phyloP scores from a whole-genome alignment of 1,139 yeast species.

The Hemisphaericaspora lyxosophila region DNA sequence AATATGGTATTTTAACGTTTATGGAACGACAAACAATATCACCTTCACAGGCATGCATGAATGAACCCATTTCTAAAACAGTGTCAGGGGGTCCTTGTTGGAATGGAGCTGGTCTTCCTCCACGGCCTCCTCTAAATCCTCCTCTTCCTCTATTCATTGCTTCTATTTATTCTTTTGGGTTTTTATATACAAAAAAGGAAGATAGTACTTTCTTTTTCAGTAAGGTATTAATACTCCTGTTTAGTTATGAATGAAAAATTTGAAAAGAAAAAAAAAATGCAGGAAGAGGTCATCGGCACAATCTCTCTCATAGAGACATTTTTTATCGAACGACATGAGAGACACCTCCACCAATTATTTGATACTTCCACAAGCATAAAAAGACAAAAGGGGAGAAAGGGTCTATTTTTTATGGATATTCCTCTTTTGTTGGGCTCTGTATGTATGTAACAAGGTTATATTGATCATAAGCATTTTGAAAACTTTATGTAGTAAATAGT shows the following conservation, averaged over 20 bases:
- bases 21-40: constrained; percentile 96
- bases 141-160: constrained; percentile 66
- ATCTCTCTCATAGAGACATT: too few relatives aligned
- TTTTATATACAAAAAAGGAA: background rate
- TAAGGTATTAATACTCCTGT: too few relatives aligned
- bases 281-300: constrained; percentile 1
- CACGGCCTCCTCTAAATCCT: constrained; percentile 69
- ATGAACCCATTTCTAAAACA: constrained; percentile 92
- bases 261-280: background rate
- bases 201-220: background rate
- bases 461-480: too few relatives aligned
- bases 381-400: too few relatives aligned
- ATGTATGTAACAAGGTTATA: too few relatives aligned
- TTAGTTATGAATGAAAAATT: constrained; percentile 1
- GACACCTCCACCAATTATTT: too few relatives aligned
- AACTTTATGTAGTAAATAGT: too few relatives aligned
- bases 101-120: constrained; percentile 55
- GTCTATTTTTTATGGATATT: too few relatives aligned
- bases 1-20: constrained; percentile 92
- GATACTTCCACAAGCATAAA: too few relatives aligned
- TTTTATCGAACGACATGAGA: constrained; percentile 1
- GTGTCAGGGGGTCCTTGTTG: constrained; percentile 92
- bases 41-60: constrained; percentile 92
- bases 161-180: constrained; percentile 8
- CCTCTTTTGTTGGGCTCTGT: too few relatives aligned